Conservation (phyloP, 1,284 basidiomycete species). For the Marasmius fiardii region DNA sequence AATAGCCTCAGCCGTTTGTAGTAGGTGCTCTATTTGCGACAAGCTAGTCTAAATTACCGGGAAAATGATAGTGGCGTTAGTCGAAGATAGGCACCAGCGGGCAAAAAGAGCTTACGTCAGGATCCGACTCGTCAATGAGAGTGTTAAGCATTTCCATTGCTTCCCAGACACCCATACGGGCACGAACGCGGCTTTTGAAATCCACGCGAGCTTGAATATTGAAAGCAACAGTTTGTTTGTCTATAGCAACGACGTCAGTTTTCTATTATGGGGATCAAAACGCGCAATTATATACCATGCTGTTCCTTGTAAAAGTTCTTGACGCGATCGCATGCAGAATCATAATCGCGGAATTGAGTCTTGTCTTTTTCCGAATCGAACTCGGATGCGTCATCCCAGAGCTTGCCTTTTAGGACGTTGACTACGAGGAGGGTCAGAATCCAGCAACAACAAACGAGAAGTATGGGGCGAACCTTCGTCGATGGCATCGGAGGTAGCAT, state of each 20-base stretch:
- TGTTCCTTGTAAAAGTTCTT: conserved; percentile 88
- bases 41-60: conserved; percentile 53
- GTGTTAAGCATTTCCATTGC: conserved; percentile 90
- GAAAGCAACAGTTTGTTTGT: conserved; percentile 85
- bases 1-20: conserved; percentile 92
- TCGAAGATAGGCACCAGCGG: background rate
- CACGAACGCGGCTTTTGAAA: conserved; percentile 63
- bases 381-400: conserved; percentile 59
- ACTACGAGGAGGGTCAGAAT: conserved; percentile 35
- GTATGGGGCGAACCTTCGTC: conserved; percentile 54
- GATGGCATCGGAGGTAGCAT: conserved; percentile 69
- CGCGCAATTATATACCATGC: conserved; percentile 47
- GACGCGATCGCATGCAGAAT: conserved; percentile 82
- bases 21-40: conserved; percentile 86
- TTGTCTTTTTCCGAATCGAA: conserved; percentile 83
- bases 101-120: conserved; percentile 51
- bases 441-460: background rate
- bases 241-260: conserved; percentile 31
- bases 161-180: conserved; percentile 75
- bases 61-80: background rate
- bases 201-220: conserved; percentile 76
- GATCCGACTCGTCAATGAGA: conserved; percentile 86
- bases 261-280: background rate
- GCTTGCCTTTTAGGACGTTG: conserved; percentile 60
- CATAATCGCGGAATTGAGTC: conserved; percentile 66